phyloP scores from a whole-genome alignment of 2,329 filamentous ascomycete species.

The Scedosporium dehoogii region DNA sequence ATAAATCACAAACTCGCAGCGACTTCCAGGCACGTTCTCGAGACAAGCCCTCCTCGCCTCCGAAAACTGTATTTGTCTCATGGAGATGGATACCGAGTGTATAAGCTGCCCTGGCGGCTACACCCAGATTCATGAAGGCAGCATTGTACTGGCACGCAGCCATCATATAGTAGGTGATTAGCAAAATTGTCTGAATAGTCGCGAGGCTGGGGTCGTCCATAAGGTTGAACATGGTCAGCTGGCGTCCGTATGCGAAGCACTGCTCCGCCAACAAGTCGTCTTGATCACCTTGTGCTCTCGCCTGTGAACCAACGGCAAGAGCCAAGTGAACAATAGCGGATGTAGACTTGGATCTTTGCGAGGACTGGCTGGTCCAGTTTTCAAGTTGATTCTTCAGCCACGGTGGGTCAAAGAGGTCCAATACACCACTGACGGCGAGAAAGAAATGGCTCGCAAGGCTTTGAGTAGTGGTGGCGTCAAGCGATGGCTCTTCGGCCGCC shows the following conservation, averaged over 20 bases:
- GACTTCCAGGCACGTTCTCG: constrained; percentile 7
- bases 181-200: not conserved
- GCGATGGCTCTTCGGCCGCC: not conserved
- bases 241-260: not conserved
- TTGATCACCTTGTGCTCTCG: not conserved
- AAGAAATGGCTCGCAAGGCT: not conserved
- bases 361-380: not conserved
- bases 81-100: constrained; percentile 3
- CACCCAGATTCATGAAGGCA: not conserved
- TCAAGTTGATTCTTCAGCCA: not conserved
- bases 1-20: constrained; percentile 5
- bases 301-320: not conserved
- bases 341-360: not conserved
- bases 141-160: not conserved
- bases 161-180: constrained; percentile 4
- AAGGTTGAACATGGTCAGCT: not conserved
- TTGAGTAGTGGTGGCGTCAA: not conserved
- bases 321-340: not conserved
- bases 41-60: not conserved
- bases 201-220: not conserved
- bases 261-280: not conserved
- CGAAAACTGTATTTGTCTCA: constrained; percentile 5
- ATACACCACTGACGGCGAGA: not conserved
- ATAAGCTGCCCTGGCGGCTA: constrained; percentile 2
- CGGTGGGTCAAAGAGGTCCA: not conserved